Percentiles rank a stretch among this genome's conserved stretches.
Conservation (phyloP, 345 rosid species). For the Citrus mangshanensis region DNA sequence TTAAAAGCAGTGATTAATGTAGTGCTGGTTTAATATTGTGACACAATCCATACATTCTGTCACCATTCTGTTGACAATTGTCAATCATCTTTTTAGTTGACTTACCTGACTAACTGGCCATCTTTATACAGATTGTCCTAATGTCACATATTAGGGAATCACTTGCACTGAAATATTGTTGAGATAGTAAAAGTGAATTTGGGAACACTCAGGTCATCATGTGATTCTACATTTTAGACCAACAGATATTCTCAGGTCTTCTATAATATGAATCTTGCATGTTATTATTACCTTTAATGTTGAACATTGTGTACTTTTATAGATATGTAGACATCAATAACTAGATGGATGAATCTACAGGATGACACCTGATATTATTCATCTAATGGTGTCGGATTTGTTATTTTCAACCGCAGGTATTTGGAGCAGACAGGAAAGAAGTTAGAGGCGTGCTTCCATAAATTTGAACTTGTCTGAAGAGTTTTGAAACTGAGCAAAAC, state of each 20-base stretch:
- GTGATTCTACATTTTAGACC: neutral
- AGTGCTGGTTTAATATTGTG: neutral
- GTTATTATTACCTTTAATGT: neutral
- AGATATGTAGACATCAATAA: neutral
- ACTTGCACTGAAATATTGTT: neutral
- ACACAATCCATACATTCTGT: neutral
- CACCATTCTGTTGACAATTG: neutral
- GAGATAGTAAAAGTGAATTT: neutral
- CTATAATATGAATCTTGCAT: neutral
- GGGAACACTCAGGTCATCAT: neutral
- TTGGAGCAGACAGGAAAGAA: constrained; percentile 91
- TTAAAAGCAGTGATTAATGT: neutral
- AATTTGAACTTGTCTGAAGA: neutral
- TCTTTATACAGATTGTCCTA: neutral
- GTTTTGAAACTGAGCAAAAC: neutral
- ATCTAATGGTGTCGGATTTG: neutral
- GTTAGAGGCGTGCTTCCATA: constrained; percentile 67
- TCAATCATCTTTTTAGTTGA: neutral
- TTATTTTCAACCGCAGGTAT: constrained; percentile 43
- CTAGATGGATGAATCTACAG: neutral
- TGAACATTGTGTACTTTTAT: neutral
- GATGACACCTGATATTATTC: neutral
- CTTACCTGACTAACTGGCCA: neutral
- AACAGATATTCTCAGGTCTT: neutral
- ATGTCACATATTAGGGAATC: neutral